Conservation (phyloP, 2,329 filamentous ascomycete species). For the Dothiorella sarmentorum region DNA sequence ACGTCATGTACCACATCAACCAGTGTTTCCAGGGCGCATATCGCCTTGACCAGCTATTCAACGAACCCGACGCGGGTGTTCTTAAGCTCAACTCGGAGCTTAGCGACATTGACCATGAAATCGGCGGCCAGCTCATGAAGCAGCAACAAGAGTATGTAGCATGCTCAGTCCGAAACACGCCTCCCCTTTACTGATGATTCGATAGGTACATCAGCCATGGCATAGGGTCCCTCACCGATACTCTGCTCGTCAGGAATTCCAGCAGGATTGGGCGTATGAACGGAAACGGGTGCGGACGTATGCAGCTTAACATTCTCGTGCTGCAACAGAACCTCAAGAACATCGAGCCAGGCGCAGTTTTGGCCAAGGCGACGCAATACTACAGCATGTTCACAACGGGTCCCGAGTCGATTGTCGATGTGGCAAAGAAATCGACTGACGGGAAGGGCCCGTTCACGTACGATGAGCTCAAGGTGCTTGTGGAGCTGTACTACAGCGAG, state of each 20-base stretch:
- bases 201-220: constrained; percentile 38
- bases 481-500: constrained; percentile 41
- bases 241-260: constrained; percentile 24
- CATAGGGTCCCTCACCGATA: constrained; percentile 22
- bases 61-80: constrained; percentile 74
- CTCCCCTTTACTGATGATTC: not conserved
- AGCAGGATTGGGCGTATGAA: constrained; percentile 51
- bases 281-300: constrained; percentile 72
- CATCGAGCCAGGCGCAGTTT: constrained; percentile 67
- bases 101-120: constrained; percentile 81
- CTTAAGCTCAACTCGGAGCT: constrained; percentile 80
- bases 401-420: constrained; percentile 60
- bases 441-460: constrained; percentile 34
- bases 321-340: constrained; percentile 97
- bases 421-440: constrained; percentile 51
- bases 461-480: constrained; percentile 39
- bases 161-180: too few species aligned
- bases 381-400: constrained; percentile 66
- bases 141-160: constrained; percentile 53
- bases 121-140: constrained; percentile 67
- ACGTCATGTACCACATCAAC: constrained; percentile 74
- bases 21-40: constrained; percentile 48
- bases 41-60: constrained; percentile 66
- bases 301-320: constrained; percentile 91
- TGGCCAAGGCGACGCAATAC: constrained; percentile 63